Evolutionary conservation across 768 basidiomycete species (phyloP).

Genomic region (Inosperma sp.): DNA sequence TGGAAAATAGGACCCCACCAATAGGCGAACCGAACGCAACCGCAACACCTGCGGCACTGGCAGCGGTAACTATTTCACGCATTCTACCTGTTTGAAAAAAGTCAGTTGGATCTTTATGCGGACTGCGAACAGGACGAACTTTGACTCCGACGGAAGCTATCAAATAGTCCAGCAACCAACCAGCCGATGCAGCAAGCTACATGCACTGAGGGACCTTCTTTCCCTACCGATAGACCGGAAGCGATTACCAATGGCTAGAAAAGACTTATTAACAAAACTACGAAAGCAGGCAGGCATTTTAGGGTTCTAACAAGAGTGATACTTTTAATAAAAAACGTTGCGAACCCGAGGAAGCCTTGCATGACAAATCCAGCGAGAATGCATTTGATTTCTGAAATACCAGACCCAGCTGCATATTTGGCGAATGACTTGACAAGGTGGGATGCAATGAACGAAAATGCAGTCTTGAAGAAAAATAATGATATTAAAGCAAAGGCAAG

Average conservation of each 20-base stretch:
- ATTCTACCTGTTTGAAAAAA: conserved; percentile 51
- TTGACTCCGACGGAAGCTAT: conserved; percentile 80
- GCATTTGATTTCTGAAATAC: conserved; percentile 98
- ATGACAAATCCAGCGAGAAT: conserved; percentile 96
- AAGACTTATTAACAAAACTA: neutral
- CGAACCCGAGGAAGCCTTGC: conserved; percentile 88
- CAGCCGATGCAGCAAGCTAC: conserved; percentile 93
- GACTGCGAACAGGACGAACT: conserved; percentile 43
- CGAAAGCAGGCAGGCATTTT: neutral
- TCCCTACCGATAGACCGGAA: conserved; percentile 94
- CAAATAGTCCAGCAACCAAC: conserved; percentile 81
- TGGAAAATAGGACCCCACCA: conserved; percentile 95
- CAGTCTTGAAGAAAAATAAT: conserved; percentile 37
- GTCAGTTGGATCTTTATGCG: neutral
- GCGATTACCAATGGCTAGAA: conserved; percentile 91
- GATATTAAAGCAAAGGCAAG: neutral
- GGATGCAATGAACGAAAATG: conserved; percentile 82
- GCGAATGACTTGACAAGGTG: conserved; percentile 86
- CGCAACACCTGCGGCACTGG: conserved; percentile 96
- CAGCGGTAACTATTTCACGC: conserved; percentile 90
- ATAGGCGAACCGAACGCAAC: conserved; percentile 99
- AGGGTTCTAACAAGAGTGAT: conserved; percentile 73
- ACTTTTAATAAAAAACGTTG: conserved; percentile 92
- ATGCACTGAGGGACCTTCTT: conserved; percentile 98
- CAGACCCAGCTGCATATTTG: conserved; percentile 94